Evolutionary conservation across 2,329 filamentous ascomycete genomes (phyloP), one percentile per base, ranked within the genome.

Genomic region (Fusarium globosum): DNA sequence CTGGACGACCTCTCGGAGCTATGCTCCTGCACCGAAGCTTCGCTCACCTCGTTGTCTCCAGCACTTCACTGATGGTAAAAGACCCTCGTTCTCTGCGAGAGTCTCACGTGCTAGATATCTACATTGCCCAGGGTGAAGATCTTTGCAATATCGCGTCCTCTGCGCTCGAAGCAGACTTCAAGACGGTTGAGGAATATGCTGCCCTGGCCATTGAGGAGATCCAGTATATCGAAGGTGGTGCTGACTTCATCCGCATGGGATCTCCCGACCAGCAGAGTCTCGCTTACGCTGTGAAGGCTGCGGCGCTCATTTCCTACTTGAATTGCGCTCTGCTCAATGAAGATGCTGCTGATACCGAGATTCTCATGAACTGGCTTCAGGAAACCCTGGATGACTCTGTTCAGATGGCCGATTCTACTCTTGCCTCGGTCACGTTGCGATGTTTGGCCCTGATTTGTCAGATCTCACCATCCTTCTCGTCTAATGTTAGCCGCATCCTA

Each of bases 21-120:
- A 96, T 98, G 92, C 88, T 98, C 11, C 83, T 99, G 28, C 95
- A 97, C 80, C 91, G 94, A 78, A 95, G 92, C 72, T 97, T 97
- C 80, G 94, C 97, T 87, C 92, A 91, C 81, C 89, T 98, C 38
- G 87, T 98, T 18, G 92, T 95, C 39, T 90, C 94, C 4, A 92
- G 90, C 61, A 94, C 94, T 4, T 93, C 94, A 20, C 87, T 96
- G 35, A 85, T 96, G 68, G 87, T 94, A 23, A 87, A 89, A 38
- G 90, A 92, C 45, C 87, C 88, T 11, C 84, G 88, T n/a, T 82
- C 85, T 21, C 84, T 93, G 42, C 87, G 88, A 59, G 86, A 88
- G 45, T 86, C 86, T 20, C 90, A 94, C 70, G 87, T 97, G 57
- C 85, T 97, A 49, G 93, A 96, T 76, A 85, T 93, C 39, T 89